These are phyloP conservation scores for Coelastrella sp. DNA, from an alignment of 139 green algal genomes.

Conservation along the genomic window DNA sequence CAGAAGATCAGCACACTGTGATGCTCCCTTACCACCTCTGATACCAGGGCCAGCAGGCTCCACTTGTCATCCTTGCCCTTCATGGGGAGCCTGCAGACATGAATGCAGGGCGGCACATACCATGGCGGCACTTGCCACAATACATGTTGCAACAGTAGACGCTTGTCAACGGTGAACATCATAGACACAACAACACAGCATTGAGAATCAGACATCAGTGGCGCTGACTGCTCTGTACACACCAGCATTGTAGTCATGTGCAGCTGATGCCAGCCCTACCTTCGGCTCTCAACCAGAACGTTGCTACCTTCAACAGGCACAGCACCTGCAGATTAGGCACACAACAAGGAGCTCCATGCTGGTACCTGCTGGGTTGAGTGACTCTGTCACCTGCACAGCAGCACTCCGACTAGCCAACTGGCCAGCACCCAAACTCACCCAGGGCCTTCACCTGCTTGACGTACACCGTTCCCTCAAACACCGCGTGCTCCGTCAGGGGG, in stretches of 20 bases:
- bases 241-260: no score
- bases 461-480: constrained; percentile 45
- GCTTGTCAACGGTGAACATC: neutral
- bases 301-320: neutral
- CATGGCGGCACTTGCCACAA: neutral
- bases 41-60: constrained; percentile 53
- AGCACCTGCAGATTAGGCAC: neutral
- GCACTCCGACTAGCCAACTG: neutral
- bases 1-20: constrained; percentile 79
- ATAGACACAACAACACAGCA: neutral
- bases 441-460: constrained; percentile 10
- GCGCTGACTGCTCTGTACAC: no score
- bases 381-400: neutral
- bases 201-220: neutral
- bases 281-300: neutral
- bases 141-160: neutral
- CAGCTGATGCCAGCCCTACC: neutral
- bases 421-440: constrained; percentile 1
- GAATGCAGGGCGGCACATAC: no score
- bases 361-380: neutral
- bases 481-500: constrained; percentile 50
- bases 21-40: constrained; percentile 57
- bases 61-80: constrained; percentile 23
- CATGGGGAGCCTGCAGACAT: constrained; percentile 14
- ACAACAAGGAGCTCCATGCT: neutral